phyloP scores from a whole-genome alignment of 805 yeast genomes.

The Lipomyces japonicus region DNA sequence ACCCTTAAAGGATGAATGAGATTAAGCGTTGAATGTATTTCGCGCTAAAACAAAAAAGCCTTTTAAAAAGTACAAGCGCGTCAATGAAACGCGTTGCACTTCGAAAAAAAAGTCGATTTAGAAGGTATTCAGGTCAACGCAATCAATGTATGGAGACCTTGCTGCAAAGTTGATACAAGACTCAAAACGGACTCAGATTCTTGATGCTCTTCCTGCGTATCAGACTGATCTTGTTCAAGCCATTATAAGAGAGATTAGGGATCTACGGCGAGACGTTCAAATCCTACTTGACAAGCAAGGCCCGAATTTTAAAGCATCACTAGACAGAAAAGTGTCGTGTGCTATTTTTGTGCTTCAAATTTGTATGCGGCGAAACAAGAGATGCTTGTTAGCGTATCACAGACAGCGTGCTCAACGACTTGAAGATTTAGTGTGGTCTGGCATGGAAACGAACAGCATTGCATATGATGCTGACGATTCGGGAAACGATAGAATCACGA shows the following conservation, averaged over 20 bases:
- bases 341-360: constrained; percentile 60
- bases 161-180: constrained; percentile 82
- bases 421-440: constrained; percentile 37
- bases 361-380: constrained; percentile 80
- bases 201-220: constrained; percentile 65
- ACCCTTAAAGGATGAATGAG: too few species aligned
- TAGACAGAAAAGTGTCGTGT: constrained; percentile 36
- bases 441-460: constrained; percentile 29
- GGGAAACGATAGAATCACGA: constrained; percentile 1
- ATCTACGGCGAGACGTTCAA: constrained; percentile 49
- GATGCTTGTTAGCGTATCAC: constrained; percentile 85
- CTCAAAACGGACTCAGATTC: constrained; percentile 69
- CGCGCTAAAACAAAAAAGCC: too few species aligned
- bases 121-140: too few species aligned
- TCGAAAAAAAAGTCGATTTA: too few species aligned
- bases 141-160: constrained; percentile 92
- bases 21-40: too few species aligned
- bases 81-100: too few species aligned
- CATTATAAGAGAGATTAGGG: constrained; percentile 64
- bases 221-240: constrained; percentile 67
- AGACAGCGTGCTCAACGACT: constrained; percentile 63
- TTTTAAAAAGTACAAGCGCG: too few species aligned
- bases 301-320: constrained; percentile 29
- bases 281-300: constrained; percentile 37
- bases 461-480: constrained; percentile 38